Evolutionary conservation across 1,284 basidiomycete genomes (phyloP).

Genomic region (Ganoderma lucidum): DNA sequence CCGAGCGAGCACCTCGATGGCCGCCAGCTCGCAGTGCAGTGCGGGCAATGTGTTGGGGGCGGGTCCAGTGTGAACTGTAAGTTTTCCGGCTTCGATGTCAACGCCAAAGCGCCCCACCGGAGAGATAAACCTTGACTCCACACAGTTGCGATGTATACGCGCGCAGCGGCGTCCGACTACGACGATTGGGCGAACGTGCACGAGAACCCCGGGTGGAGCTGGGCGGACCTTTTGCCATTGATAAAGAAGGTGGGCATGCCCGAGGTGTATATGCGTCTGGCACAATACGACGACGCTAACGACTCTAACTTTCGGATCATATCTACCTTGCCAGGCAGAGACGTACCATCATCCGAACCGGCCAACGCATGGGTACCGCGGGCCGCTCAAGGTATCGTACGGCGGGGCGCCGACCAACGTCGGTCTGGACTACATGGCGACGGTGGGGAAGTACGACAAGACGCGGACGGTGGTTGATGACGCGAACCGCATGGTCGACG

Average conservation of each 20-base stretch:
- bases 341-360: conserved; percentile 26
- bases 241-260: conserved; percentile 30
- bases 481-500: conserved; percentile 34
- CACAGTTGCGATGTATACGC: conserved; percentile 52
- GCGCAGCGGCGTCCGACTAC: conserved; percentile 61
- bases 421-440: conserved; percentile 35
- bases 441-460: conserved; percentile 29
- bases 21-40: conserved; percentile 49
- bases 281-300: too few species aligned
- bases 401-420: conserved; percentile 34
- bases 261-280: background rate
- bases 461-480: conserved; percentile 27
- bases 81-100: conserved; percentile 25
- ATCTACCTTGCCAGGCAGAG: conserved; percentile 20
- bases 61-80: conserved; percentile 65
- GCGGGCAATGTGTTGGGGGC: conserved; percentile 59
- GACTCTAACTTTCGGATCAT: too few species aligned
- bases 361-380: conserved; percentile 35
- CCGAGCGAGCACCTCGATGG: conserved; percentile 48
- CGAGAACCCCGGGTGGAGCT: conserved; percentile 60
- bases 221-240: conserved; percentile 52
- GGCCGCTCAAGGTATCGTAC: conserved; percentile 40
- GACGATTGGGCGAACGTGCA: conserved; percentile 57
- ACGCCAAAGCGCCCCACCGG: conserved; percentile 19
- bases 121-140: background rate